Conservation (phyloP, 495 filamentous ascomycete species). For the Tuber melanosporum region DNA sequence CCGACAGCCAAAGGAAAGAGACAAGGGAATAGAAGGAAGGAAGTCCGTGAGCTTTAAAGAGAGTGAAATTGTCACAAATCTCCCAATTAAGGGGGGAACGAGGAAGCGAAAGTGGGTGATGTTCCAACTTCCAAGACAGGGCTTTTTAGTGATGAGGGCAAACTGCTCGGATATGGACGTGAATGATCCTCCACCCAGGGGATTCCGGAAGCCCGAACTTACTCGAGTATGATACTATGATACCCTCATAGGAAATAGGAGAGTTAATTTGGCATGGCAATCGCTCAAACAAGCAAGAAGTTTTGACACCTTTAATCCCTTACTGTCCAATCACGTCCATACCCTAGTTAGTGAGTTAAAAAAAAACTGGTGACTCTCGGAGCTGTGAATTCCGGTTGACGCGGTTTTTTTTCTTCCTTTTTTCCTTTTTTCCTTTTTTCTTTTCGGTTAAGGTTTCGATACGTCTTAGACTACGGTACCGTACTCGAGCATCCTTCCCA, state of each 20-base stretch:
- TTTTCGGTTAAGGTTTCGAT: too few species aligned
- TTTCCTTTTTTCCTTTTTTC: not conserved
- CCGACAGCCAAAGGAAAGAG: not conserved
- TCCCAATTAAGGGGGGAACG: not conserved
- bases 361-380: not conserved
- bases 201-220: too few species aligned
- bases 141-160: not conserved
- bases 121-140: not conserved
- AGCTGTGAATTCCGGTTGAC: not conserved
- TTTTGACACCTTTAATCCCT: too few species aligned
- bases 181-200: too few species aligned
- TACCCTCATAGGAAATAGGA: too few species aligned
- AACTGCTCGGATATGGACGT: not conserved
- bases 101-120: not conserved
- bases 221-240: too few species aligned
- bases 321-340: too few species aligned
- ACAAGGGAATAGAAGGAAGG: not conserved
- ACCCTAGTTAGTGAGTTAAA: too few species aligned
- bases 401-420: not conserved
- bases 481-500: too few species aligned
- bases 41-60: not conserved
- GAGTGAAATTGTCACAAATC: not conserved
- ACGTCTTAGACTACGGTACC: too few species aligned
- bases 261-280: too few species aligned
- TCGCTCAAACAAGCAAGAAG: too few species aligned